Evolutionary conservation across 495 filamentous ascomycete species (phyloP).

Genomic region (Trichoderma parareesei): DNA sequence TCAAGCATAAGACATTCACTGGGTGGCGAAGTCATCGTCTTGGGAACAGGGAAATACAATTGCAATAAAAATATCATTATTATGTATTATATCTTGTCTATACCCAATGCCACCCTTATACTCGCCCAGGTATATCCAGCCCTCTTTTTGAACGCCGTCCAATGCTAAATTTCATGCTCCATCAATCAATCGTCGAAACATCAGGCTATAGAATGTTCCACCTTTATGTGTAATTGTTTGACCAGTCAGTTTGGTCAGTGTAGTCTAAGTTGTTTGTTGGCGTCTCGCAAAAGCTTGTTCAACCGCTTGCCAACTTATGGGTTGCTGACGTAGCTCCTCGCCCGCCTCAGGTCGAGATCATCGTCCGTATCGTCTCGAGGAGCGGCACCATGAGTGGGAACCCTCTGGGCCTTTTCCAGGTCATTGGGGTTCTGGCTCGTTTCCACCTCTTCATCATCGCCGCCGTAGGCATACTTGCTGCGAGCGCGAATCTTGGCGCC

Average conservation of each 20-base stretch:
- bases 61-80: too few relatives aligned
- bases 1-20: too few relatives aligned
- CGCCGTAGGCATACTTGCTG: slow-evolving; percentile 59
- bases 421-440: slow-evolving; percentile 15
- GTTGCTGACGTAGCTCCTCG: slow-evolving; percentile 36
- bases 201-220: not conserved
- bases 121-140: not conserved
- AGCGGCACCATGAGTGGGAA: slow-evolving; percentile 15
- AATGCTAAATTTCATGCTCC: not conserved
- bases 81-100: too few relatives aligned
- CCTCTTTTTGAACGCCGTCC: not conserved
- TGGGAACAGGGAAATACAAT: too few relatives aligned
- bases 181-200: not conserved
- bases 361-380: slow-evolving; percentile 20
- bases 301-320: slow-evolving; percentile 21
- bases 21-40: too few relatives aligned
- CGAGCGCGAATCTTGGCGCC: slow-evolving; percentile 57
- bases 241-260: not conserved
- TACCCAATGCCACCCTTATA: too few relatives aligned
- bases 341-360: slow-evolving; percentile 28
- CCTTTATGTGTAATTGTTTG: not conserved
- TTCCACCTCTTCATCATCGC: slow-evolving; percentile 28
- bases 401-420: slow-evolving; percentile 21
- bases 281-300: not conserved
- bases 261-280: not conserved